Conservation (phyloP, 768 basidiomycete species). For the Suillus plorans region DNA sequence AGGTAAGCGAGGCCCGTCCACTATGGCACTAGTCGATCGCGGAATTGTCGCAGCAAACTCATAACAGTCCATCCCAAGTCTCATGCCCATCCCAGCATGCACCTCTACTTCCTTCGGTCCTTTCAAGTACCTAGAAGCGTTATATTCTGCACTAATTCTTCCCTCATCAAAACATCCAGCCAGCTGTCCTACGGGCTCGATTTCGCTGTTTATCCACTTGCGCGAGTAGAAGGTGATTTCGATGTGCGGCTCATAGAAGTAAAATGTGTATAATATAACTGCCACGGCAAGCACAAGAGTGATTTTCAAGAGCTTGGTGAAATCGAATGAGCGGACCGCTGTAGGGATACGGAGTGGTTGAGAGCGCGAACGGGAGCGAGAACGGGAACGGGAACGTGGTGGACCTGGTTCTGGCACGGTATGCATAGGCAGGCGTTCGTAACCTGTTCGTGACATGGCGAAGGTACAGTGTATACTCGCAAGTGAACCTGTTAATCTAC, state of each 20-base stretch:
- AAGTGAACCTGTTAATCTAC: background rate
- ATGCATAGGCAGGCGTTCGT: conserved; percentile 54
- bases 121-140: conserved; percentile 62
- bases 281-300: conserved; percentile 37
- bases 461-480: background rate
- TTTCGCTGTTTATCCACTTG: conserved; percentile 70
- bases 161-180: conserved; percentile 72
- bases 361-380: conserved; percentile 23
- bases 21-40: conserved; percentile 11
- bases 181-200: conserved; percentile 63
- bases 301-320: conserved; percentile 43
- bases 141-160: conserved; percentile 64
- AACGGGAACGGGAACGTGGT: conserved; percentile 26
- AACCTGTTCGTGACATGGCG: conserved; percentile 39
- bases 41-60: conserved; percentile 86
- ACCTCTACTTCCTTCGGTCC: conserved; percentile 67
- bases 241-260: conserved; percentile 79
- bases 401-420: conserved; percentile 33
- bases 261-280: conserved; percentile 46
- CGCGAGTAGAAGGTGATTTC: conserved; percentile 80
- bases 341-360: conserved; percentile 15
- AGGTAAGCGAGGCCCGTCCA: conserved; percentile 12
- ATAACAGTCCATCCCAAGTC: conserved; percentile 86
- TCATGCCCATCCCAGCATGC: conserved; percentile 78
- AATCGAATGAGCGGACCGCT: conserved; percentile 36